Evolutionary conservation across 192 early-diverging fungal genomes (phyloP), one percentile per base, ranked within the genome.

Genomic region (Backusella westeae): DNA sequence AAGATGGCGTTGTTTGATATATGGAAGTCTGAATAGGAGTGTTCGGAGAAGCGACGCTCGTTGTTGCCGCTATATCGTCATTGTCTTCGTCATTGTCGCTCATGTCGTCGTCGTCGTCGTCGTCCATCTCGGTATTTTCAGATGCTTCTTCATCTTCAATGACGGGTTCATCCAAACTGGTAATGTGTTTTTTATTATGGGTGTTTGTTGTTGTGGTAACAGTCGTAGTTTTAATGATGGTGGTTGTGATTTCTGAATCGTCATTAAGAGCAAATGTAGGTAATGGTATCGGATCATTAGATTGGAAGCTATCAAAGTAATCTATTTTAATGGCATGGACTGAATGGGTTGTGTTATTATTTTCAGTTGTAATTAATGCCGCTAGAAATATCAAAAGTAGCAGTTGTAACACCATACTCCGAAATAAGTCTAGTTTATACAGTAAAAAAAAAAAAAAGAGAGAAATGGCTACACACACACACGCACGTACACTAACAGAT

Each of bases 381-480:
- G 68, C 68, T 23, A 69, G 21, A 69, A 69, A 69, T 36, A 69
- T 69, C n/a, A 36, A 69, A 69, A 69, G 67, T 69, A 69, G 36
- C 12, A 69, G 35, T 38, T 39, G 67, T 21, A 69, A 38, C 34
- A 69, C 35, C 21, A 38, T 38, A 69, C 67, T 69, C 67, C 67
- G 67, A 69, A 67, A 35, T 32, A 17, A 35, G 19, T 19, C 34
- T 67, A 32, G 66, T 67, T 15, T 44, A 15, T 44, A 15, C 42
- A 56, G 36, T 9, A 38, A 38, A 21, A 17, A 56, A n/a, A n/a
- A n/a, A 56, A 6, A 21, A 56, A 56, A 56, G 23, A 56, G 8
- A 26, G 6, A 56, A 19, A 59, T 53, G 52, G 52, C 52, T 53
- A 53, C 52, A 53, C 52, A 52, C 49, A 52, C 17, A 32, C 32